Conservation (phyloP, 805 yeast genomes). For the Phaffomyces opuntiae region DNA sequence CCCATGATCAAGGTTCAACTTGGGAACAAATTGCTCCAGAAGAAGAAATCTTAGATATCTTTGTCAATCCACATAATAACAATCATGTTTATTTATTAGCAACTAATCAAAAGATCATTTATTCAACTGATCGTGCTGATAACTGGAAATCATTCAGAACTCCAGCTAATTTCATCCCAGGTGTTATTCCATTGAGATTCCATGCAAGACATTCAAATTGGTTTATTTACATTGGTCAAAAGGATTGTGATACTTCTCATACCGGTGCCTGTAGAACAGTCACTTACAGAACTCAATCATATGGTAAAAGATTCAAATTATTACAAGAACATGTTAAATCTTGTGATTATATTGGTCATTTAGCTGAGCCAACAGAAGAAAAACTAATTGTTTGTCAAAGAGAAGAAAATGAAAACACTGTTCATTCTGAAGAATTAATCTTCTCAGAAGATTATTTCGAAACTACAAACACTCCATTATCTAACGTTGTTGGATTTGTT, state of each 20-base stretch:
- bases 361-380: constrained; percentile 37
- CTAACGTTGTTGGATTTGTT: constrained; percentile 66
- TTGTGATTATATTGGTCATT: constrained; percentile 66
- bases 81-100: constrained; percentile 34
- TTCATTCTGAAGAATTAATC: constrained; percentile 26
- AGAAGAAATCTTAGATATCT: constrained; percentile 45
- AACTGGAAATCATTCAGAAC: constrained; percentile 36
- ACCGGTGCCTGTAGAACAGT: constrained; percentile 41
- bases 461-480: constrained; percentile 35
- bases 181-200: constrained; percentile 52
- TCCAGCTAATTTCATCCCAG: constrained; percentile 43
- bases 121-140: constrained; percentile 64
- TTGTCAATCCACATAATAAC: constrained; percentile 51
- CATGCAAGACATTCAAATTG: constrained; percentile 47
- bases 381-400: constrained; percentile 63
- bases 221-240: constrained; percentile 65
- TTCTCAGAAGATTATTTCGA: constrained; percentile 20
- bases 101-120: constrained; percentile 32
- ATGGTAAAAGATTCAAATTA: constrained; percentile 55
- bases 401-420: constrained; percentile 27
- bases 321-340: constrained; percentile 44
- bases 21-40: constrained; percentile 25
- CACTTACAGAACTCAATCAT: constrained; percentile 59
- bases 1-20: constrained; percentile 45
- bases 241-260: constrained; percentile 37